Percentiles rank a stretch among this genome's conserved stretches.
Conservation (phyloP, 2,329 filamentous ascomycete genomes). For the Cryphonectria nitschkei region DNA sequence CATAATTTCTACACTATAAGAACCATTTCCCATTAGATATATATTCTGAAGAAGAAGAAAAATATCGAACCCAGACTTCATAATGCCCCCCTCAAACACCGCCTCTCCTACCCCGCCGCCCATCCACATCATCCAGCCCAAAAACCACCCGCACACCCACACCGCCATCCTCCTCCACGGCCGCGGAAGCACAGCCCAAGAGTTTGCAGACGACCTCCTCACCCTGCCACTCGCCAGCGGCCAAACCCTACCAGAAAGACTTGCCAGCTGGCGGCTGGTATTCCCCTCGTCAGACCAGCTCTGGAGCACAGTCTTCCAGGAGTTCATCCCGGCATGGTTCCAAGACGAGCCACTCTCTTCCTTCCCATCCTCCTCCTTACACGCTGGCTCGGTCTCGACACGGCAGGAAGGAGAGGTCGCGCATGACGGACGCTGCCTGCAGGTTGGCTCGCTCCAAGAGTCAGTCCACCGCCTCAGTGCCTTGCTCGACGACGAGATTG, state of each 20-base stretch:
- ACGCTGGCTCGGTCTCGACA: not conserved
- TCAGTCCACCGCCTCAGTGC: not conserved
- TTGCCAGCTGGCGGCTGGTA: not conserved
- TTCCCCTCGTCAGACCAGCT: not conserved
- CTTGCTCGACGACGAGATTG: not conserved
- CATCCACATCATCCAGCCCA: not conserved
- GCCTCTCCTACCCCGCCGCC: not conserved
- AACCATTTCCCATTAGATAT: too few species aligned
- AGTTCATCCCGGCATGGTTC: not conserved
- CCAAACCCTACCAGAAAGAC: not conserved
- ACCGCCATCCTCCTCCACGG: constrained; percentile 1
- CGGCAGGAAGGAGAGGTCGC: not conserved
- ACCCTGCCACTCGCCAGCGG: not conserved
- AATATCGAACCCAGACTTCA: not conserved
- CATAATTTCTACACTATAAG: not conserved
- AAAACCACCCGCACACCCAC: not conserved
- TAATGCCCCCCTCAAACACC: not conserved
- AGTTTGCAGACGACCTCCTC: not conserved
- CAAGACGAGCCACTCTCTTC: not conserved
- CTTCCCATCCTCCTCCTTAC: not conserved
- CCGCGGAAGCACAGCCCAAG: not conserved
- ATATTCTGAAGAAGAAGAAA: not conserved
- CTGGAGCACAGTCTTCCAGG: not conserved
- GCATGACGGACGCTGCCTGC: not conserved
- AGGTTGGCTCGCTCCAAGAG: not conserved